phyloP scores from a whole-genome alignment of 495 filamentous ascomycete genomes.

The Penicillium cosmopolitanum region DNA sequence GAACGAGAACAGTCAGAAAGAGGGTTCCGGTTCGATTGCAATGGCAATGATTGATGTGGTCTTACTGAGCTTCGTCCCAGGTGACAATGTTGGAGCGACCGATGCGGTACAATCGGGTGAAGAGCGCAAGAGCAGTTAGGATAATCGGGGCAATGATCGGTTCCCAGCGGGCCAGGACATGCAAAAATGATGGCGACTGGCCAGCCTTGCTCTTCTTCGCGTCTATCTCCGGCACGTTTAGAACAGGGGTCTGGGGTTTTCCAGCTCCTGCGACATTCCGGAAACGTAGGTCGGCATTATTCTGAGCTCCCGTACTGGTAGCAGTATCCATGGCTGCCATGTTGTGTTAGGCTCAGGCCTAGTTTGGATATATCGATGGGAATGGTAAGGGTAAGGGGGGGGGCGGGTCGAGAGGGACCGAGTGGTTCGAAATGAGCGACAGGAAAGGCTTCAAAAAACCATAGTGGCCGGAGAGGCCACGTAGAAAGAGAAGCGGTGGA shows the following conservation, averaged over 20 bases:
- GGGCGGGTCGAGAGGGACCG: slow-evolving; percentile 1
- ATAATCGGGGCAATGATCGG: slow-evolving; percentile 84
- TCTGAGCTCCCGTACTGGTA: slow-evolving; percentile 68
- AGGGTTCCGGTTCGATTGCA: slow-evolving; percentile 11
- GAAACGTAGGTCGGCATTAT: slow-evolving; percentile 68
- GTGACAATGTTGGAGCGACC: slow-evolving; percentile 94
- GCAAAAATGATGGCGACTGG: slow-evolving; percentile 51
- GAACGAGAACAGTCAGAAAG: slow-evolving; percentile 30
- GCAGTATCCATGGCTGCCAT: slow-evolving; percentile 41
- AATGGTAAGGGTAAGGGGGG: neutral
- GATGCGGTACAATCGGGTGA: slow-evolving; percentile 95
- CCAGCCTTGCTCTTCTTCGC: slow-evolving; percentile 62
- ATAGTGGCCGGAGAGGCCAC: slow-evolving; percentile 10
- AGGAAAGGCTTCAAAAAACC: slow-evolving; percentile 13
- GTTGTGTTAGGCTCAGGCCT: slow-evolving; percentile 15
- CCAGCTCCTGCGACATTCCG: slow-evolving; percentile 68
- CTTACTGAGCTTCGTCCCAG: slow-evolving; percentile 98
- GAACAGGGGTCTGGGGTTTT: slow-evolving; percentile 34
- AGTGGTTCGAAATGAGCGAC: slow-evolving; percentile 9
- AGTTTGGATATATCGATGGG: neutral
- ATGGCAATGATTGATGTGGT: neutral
- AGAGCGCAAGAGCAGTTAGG: slow-evolving; percentile 86
- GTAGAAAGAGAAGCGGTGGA: slow-evolving; percentile 9
- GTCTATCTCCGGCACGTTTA: slow-evolving; percentile 49
- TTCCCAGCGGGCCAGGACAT: slow-evolving; percentile 78